Evolutionary conservation across 139 green algal genomes (phyloP).

Genomic region (Eudorina sp.): DNA sequence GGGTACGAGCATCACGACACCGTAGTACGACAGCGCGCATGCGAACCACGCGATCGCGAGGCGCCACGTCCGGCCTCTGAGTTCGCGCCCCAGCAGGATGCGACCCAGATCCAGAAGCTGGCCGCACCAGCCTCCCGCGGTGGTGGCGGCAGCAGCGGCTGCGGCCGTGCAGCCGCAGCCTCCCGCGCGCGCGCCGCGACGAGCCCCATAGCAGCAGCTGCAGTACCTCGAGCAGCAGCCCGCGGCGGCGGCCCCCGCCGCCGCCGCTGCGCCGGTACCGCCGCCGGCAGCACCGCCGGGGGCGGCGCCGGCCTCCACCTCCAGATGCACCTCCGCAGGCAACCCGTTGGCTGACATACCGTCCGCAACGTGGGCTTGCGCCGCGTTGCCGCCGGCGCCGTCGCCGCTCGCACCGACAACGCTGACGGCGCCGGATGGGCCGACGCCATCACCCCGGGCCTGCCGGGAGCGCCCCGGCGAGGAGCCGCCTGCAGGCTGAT

Average conservation of each 20-base stretch:
- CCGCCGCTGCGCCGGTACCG: too few species aligned
- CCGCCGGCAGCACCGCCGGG: background rate
- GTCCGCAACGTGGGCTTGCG: too few species aligned
- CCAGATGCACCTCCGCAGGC: background rate
- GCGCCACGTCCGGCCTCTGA: background rate
- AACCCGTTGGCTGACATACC: too few species aligned
- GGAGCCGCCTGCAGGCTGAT: too few species aligned
- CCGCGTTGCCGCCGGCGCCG: too few species aligned
- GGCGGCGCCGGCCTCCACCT: background rate
- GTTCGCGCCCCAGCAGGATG: background rate
- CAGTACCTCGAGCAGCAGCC: too few species aligned
- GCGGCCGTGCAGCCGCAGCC: background rate
- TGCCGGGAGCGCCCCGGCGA: too few species aligned
- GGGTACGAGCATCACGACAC: conserved; percentile 79
- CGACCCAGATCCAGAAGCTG: background rate
- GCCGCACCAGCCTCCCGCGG: background rate
- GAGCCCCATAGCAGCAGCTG: too few species aligned
- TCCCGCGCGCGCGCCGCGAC: too few species aligned
- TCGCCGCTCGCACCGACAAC: too few species aligned
- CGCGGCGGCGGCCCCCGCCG: background rate
- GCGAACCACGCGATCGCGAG: conserved; percentile 80
- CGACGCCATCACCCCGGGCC: too few species aligned
- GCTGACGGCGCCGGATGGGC: too few species aligned
- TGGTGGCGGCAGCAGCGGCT: background rate
- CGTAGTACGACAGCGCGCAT: conserved; percentile 84